These are phyloP conservation scores for Adiantum capillusveneris DNA, from an alignment of 75 land plant species.

Conservation along the genomic window DNA sequence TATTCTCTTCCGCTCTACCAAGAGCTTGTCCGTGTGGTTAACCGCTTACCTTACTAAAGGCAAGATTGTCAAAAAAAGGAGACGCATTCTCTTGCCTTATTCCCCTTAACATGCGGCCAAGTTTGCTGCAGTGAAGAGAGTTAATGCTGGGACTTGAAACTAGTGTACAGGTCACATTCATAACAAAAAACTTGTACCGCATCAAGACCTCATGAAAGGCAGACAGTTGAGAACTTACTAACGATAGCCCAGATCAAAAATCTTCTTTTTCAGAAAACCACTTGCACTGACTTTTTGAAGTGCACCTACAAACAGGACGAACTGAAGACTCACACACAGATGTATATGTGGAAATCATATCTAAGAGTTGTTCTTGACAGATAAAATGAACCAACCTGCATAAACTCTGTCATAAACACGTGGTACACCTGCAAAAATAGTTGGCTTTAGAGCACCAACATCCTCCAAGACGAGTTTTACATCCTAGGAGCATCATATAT, in stretches of 20 bases:
- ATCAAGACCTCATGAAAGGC: too few relatives aligned
- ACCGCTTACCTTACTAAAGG: constrained; percentile 88
- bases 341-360: too few relatives aligned
- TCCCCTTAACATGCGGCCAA: constrained; percentile 52
- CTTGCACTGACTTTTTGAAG: constrained; percentile 45
- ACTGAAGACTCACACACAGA: too few relatives aligned
- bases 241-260: constrained; percentile 52
- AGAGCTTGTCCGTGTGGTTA: too few relatives aligned
- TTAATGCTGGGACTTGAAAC: too few relatives aligned
- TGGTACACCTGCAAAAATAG: constrained; percentile 95
- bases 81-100: constrained; percentile 67
- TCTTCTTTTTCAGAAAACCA: constrained; percentile 36
- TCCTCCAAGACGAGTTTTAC: constrained; percentile 83
- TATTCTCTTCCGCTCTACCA: too few relatives aligned
- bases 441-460: constrained; percentile 83
- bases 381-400: constrained; percentile 39
- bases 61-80: constrained; percentile 65
- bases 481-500: constrained; percentile 48
- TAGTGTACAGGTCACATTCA: too few relatives aligned
- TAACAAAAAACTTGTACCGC: too few relatives aligned
- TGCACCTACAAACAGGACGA: constrained; percentile 36
- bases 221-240: constrained; percentile 39
- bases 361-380: too few relatives aligned
- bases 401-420: constrained; percentile 88
- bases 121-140: not conserved